phyloP scores from a whole-genome alignment of 495 filamentous ascomycete species.

The Trichoderma parareesei region DNA sequence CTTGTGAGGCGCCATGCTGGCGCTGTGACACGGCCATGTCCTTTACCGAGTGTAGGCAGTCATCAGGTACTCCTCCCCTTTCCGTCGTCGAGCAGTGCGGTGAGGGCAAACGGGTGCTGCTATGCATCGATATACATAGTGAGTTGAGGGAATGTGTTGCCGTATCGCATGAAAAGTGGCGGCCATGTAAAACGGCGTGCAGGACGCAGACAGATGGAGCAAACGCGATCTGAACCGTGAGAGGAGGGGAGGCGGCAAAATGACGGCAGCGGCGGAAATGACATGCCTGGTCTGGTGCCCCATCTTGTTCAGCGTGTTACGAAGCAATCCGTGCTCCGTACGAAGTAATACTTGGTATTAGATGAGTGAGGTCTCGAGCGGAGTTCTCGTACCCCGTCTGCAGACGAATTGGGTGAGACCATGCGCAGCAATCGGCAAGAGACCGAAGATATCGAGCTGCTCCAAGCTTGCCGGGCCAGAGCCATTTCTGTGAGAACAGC shows the following conservation, averaged over 20 bases:
- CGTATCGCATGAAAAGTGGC: not conserved
- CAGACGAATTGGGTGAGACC: no score
- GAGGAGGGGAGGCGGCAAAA: not conserved
- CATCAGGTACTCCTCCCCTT: no score
- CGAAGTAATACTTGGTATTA: not conserved
- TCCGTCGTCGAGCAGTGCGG: no score
- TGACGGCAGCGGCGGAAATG: not conserved
- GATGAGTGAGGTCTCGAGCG: not conserved
- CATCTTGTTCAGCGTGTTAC: not conserved
- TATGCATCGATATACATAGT: not conserved
- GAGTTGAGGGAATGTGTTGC: not conserved
- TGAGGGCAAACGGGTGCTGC: no score
- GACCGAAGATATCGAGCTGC: no score
- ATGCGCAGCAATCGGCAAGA: no score
- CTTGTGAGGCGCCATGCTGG: not conserved
- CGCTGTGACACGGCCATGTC: not conserved
- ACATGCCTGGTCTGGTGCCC: not conserved
- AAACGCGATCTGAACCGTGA: not conserved
- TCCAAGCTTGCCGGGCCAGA: no score
- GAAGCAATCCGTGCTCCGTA: not conserved
- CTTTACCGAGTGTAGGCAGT: no score
- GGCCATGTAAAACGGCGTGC: not conserved
- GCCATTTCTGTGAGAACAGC: no score
- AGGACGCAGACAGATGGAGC: not conserved
- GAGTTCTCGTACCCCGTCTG: not conserved